phyloP scores from a whole-genome alignment of 2,329 filamentous ascomycete species.

The Ophiostoma ulmi region DNA sequence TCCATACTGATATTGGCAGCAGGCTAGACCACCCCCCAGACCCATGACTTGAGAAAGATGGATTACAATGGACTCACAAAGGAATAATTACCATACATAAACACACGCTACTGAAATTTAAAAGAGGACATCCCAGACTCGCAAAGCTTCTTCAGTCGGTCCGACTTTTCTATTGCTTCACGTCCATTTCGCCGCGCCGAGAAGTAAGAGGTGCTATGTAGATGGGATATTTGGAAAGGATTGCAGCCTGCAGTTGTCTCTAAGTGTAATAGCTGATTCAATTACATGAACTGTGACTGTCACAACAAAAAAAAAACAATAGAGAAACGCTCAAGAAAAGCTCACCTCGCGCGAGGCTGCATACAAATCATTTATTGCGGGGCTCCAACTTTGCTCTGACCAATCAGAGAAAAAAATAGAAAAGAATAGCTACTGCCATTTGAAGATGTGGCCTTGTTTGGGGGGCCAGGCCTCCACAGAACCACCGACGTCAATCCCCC shows the following conservation, averaged over 20 bases:
- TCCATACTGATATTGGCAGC: neutral
- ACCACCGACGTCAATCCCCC: conserved; percentile 15
- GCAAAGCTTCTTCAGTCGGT: neutral
- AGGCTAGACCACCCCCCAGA: neutral
- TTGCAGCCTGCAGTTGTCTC: neutral
- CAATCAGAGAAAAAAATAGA: neutral
- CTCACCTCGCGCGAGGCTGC: conserved; percentile 6
- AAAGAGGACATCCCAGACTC: neutral
- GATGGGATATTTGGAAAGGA: neutral
- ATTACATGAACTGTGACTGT: neutral
- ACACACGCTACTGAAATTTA: neutral
- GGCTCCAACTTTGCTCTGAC: neutral
- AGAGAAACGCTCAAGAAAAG: neutral
- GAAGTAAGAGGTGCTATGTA: neutral
- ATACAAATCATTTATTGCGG: neutral
- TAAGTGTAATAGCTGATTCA: no score
- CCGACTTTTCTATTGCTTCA: neutral
- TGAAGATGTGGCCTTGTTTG: neutral
- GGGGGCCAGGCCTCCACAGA: conserved; percentile 8
- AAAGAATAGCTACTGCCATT: neutral
- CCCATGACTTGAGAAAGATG: neutral
- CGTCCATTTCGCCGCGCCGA: conserved; percentile 8
- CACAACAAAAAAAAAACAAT: neutral
- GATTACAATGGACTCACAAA: neutral
- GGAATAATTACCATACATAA: neutral